Percentiles rank a stretch among this genome's conserved stretches.
phyloP scores from a whole-genome alignment of 495 filamentous ascomycete genomes.

The Thozetella sp. region DNA sequence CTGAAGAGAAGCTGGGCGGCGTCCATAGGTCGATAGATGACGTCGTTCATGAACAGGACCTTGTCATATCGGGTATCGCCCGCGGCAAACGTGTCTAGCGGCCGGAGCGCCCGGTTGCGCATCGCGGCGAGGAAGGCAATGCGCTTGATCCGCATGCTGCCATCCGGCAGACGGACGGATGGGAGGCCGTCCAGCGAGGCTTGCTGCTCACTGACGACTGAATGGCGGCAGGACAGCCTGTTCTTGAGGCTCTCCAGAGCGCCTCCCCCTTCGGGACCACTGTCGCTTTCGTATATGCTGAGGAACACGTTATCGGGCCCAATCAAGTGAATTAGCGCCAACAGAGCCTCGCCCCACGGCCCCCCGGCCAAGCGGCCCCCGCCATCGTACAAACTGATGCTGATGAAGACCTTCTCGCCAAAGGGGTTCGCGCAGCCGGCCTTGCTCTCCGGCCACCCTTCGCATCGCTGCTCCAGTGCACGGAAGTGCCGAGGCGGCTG shows the following conservation, averaged over 20 bases:
- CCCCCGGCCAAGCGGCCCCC: slow-evolving; percentile 56
- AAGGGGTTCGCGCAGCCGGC: slow-evolving; percentile 63
- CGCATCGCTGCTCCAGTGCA: slow-evolving; percentile 28
- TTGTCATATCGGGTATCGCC: slow-evolving; percentile 59
- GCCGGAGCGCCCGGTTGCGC: slow-evolving; percentile 71
- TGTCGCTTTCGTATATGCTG: slow-evolving; percentile 73
- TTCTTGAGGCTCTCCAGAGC: slow-evolving; percentile 42
- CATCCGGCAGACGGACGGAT: slow-evolving; percentile 61
- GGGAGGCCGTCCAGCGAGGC: slow-evolving; percentile 53
- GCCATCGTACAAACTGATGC: slow-evolving; percentile 71
- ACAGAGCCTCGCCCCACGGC: slow-evolving; percentile 65
- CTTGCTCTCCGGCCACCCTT: slow-evolving; percentile 16
- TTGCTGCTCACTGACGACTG: slow-evolving; percentile 53
- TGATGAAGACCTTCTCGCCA: slow-evolving; percentile 74
- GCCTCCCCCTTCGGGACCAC: slow-evolving; percentile 41
- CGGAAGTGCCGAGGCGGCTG: slow-evolving; percentile 40
- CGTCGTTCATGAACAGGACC: slow-evolving; percentile 77
- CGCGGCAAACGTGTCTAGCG: slow-evolving; percentile 48
- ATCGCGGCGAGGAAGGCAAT: slow-evolving; percentile 79
- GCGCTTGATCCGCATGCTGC: slow-evolving; percentile 64
- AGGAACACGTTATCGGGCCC: slow-evolving; percentile 59
- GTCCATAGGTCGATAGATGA: slow-evolving; percentile 71
- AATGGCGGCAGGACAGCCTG: slow-evolving; percentile 48
- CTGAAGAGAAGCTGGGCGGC: slow-evolving; percentile 74
- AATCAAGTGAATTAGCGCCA: slow-evolving; percentile 63